Conservation (phyloP, 2,329 filamentous ascomycete genomes). For the Fusarium marasasianum region DNA sequence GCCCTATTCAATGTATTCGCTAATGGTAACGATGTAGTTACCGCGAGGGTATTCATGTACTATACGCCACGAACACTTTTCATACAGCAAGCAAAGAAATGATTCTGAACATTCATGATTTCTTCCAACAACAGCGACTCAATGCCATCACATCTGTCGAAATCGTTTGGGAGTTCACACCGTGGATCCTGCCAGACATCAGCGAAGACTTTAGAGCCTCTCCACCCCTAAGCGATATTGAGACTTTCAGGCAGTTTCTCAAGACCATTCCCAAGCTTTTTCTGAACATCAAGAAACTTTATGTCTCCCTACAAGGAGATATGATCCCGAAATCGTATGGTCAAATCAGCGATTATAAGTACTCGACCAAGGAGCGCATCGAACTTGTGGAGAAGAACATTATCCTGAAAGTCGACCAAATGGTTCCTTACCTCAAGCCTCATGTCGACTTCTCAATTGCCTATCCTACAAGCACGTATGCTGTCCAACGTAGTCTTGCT, state of each 20-base stretch:
- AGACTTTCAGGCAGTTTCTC: conserved; percentile 30
- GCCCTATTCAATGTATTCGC: too few species aligned
- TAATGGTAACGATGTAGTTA: conserved; percentile 31
- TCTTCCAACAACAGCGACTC: conserved; percentile 38
- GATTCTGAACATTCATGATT: conserved; percentile 17
- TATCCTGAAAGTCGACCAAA: conserved; percentile 20
- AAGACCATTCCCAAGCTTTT: conserved; percentile 24
- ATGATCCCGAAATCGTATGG: not conserved
- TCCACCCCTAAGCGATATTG: not conserved
- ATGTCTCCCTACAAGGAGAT: conserved; percentile 30
- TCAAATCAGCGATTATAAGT: not conserved
- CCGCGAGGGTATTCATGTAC: conserved; percentile 42
- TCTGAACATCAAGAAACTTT: conserved; percentile 13
- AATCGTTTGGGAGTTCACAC: conserved; percentile 38
- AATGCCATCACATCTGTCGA: conserved; percentile 37
- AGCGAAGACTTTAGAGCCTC: not conserved
- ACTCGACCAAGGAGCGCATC: not conserved
- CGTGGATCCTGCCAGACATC: not conserved
- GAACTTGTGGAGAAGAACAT: not conserved
- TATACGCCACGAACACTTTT: conserved; percentile 45
- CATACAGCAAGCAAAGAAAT: conserved; percentile 32
- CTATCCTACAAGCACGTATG: conserved; percentile 38
- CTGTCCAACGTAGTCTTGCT: conserved; percentile 21
- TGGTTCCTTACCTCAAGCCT: conserved; percentile 28
- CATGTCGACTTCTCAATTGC: conserved; percentile 36